Conservation (phyloP, 352 stramenopile genomes). For the Phytophthora sansomeana region DNA sequence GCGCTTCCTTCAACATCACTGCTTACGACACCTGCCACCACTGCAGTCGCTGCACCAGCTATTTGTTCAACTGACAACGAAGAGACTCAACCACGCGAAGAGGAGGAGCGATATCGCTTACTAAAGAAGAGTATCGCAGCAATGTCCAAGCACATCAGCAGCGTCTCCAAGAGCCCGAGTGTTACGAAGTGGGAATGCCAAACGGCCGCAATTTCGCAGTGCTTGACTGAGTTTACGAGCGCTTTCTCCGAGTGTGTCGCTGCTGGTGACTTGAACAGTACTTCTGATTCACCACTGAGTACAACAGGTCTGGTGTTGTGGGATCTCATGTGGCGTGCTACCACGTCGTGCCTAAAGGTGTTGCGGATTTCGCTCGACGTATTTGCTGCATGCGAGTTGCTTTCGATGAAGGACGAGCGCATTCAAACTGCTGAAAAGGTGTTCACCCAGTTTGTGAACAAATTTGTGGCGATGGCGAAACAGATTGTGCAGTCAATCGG, state of each 20-base stretch:
- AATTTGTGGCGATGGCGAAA: constrained; percentile 22
- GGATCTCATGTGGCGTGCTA: constrained; percentile 45
- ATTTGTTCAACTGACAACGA: constrained; percentile 1
- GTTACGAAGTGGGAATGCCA: constrained; percentile 28
- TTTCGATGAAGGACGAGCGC: constrained; percentile 21
- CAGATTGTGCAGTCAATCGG: constrained; percentile 2
- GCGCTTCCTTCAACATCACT: neutral
- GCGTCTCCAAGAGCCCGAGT: constrained; percentile 10
- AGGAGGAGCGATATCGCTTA: constrained; percentile 7
- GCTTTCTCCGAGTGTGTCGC: constrained; percentile 9
- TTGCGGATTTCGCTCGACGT: constrained; percentile 20
- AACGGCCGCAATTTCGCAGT: constrained; percentile 7
- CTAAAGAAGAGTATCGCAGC: constrained; percentile 33
- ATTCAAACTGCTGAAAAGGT: constrained; percentile 9
- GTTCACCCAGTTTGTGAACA: constrained; percentile 10
- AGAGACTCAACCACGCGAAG: neutral
- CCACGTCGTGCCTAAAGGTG: constrained; percentile 34
- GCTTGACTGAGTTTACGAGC: constrained; percentile 24
- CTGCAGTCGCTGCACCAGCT: neutral
- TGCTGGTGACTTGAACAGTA: constrained; percentile 11
- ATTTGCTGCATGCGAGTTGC: constrained; percentile 19
- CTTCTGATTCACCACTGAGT: constrained; percentile 12
- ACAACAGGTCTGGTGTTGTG: constrained; percentile 35
- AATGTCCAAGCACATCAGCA: constrained; percentile 15
- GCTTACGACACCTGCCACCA: neutral